Conservation (phyloP, 768 basidiomycete species). For the Filobasidium floriforme region DNA sequence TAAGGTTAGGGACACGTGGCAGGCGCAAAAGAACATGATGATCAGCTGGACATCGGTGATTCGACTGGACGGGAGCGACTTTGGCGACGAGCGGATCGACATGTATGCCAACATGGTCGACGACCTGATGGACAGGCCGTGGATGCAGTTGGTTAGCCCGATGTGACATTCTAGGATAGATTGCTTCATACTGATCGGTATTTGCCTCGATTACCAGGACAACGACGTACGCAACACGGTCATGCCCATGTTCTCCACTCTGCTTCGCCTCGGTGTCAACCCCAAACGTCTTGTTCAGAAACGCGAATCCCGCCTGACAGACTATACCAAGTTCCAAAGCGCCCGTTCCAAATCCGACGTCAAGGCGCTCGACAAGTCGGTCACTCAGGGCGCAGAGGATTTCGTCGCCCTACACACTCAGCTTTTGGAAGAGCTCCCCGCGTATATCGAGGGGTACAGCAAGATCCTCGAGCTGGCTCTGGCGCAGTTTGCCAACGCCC, state of each 20-base stretch:
- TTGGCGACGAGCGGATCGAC: slow-evolving; percentile 36
- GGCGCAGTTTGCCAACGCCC: slow-evolving; percentile 31
- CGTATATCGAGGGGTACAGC: slow-evolving; percentile 40
- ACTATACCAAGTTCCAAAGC: slow-evolving; percentile 35
- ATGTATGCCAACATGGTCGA: slow-evolving; percentile 35
- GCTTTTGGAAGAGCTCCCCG: slow-evolving; percentile 43
- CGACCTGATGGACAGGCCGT: slow-evolving; percentile 29
- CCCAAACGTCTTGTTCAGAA: slow-evolving; percentile 39
- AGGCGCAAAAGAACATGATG: slow-evolving; percentile 30
- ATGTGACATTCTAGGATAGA: neutral
- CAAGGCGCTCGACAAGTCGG: slow-evolving; percentile 29
- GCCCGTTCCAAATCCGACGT: slow-evolving; percentile 25
- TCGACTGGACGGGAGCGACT: slow-evolving; percentile 36
- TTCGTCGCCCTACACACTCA: slow-evolving; percentile 44
- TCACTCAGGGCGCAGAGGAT: slow-evolving; percentile 37
- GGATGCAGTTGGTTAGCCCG: slow-evolving; percentile 35
- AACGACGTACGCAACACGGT: slow-evolving; percentile 36
- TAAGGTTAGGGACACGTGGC: slow-evolving; percentile 34
- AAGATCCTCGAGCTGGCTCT: slow-evolving; percentile 38
- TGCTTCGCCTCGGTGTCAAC: slow-evolving; percentile 35
- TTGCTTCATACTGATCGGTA: neutral
- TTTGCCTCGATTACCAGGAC: slow-evolving; percentile 26
- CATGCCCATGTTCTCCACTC: slow-evolving; percentile 36
- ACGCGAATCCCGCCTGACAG: slow-evolving; percentile 31
- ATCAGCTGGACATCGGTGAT: slow-evolving; percentile 34